Percentiles rank a stretch among this genome's conserved stretches.
Conservation (phyloP, 2,329 filamentous ascomycete genomes). For the Penicillium sp. region DNA sequence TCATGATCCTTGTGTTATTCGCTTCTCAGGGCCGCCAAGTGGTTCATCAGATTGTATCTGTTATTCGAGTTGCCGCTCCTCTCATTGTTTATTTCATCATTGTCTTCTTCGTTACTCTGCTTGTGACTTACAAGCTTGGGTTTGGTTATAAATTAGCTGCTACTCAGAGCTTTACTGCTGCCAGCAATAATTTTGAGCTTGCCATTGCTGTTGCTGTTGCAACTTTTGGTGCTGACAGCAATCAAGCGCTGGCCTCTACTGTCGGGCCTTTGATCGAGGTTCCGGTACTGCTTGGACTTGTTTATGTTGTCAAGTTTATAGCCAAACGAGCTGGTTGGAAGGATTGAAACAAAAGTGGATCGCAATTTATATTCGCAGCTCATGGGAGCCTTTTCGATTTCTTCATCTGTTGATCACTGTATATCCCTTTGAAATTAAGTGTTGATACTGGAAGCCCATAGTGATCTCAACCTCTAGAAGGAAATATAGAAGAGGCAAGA, state of each 20-base stretch:
- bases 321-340: slow-evolving; percentile 23
- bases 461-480: neutral
- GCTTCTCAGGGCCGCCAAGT: slow-evolving; percentile 76
- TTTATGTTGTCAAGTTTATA: slow-evolving; percentile 64
- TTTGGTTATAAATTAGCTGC: slow-evolving; percentile 70
- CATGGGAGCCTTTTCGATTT: too few relatives aligned
- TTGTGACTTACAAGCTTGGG: slow-evolving; percentile 62
- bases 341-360: slow-evolving; percentile 2
- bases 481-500: neutral
- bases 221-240: slow-evolving; percentile 73
- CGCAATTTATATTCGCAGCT: too few relatives aligned
- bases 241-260: slow-evolving; percentile 78
- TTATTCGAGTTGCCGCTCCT: slow-evolving; percentile 77
- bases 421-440: too few relatives aligned
- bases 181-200: slow-evolving; percentile 91
- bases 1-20: slow-evolving; percentile 84
- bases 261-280: slow-evolving; percentile 87
- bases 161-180: slow-evolving; percentile 84
- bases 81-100: slow-evolving; percentile 77
- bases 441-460: neutral
- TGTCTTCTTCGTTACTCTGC: slow-evolving; percentile 71
- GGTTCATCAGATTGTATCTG: slow-evolving; percentile 79
- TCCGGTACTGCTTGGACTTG: slow-evolving; percentile 73
- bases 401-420: too few relatives aligned
- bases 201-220: slow-evolving; percentile 86